Base-by-base conservation (phyloP, 305 asterid species). In the Solanum chacoense region DNA sequence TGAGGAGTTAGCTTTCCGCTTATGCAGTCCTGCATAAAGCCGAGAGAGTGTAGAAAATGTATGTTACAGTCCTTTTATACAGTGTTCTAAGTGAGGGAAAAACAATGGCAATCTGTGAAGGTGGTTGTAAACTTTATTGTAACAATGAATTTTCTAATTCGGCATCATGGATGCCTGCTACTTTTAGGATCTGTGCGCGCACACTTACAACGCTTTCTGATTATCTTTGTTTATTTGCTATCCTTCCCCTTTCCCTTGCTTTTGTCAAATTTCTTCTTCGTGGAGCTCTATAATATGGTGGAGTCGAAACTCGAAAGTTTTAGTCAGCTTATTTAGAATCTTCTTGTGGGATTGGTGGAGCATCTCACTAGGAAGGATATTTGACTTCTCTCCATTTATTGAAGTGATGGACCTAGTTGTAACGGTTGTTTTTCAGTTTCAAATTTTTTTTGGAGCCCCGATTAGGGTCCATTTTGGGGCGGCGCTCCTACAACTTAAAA, bases 1-100 rank as follows among this genome's bases (percentile, higher is more conserved):
- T 32, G 75, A 59, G 45, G 87, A 84, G 26, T 84, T 84, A 55
- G 34, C 75, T 84, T 59, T 84, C 87, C 87, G 87, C 87, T 84
- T 84, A 84, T 84, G 87, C 87, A 59, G 87, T 84, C 75, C 3
- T 84, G 87, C 87, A 59, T 84, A 84, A 12, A 59, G 87, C 87
- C 50, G 87, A 84, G 75, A 84, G 87, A 59, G 75, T 84, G 50
- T 84, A 84, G 75, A 84, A 55, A 84, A 84, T 84, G 87, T 59
- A 84, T 84, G 87, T 84, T 84, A 59, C 87, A 32, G 87, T 84
- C 75, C 75, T 55, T 71, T 55, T 84, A 84, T 84, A 84, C 50
- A 59, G 87, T 84, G 75, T 84, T 84, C 22, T 55, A 65, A 84
- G 74, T 7, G 75, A 12, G 50, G 73, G 11, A 0, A 4, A 1